These are phyloP conservation scores for Phytophthora constricta DNA, from an alignment of 352 stramenopile genomes.

Conservation along the genomic window DNA sequence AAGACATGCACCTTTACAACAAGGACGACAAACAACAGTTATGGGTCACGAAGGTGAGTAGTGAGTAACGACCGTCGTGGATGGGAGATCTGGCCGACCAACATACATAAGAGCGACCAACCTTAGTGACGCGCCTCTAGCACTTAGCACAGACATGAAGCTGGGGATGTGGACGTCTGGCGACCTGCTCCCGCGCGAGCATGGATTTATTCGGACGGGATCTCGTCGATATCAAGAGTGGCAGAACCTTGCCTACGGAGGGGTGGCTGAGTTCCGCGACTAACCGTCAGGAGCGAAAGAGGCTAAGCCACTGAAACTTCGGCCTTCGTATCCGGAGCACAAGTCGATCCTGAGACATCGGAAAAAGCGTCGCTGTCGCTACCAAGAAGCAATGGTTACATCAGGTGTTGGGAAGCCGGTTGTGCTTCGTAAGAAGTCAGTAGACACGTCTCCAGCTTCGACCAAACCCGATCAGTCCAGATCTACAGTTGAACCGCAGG, in stretches of 20 bases:
- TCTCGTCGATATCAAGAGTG: slow-evolving; percentile 1
- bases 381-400: no score
- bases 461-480: no score
- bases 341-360: no score
- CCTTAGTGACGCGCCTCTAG: neutral
- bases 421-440: no score
- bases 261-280: neutral
- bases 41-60: neutral
- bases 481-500: no score
- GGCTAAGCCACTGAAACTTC: neutral
- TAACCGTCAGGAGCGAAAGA: neutral
- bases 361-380: no score
- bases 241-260: slow-evolving; percentile 2
- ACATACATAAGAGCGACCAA: neutral
- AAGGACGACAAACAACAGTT: neutral
- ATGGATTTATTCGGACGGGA: slow-evolving; percentile 2
- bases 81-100: neutral
- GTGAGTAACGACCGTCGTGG: neutral
- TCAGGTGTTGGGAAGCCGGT: no score
- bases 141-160: neutral
- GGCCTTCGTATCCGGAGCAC: neutral
- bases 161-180: neutral
- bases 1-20: neutral
- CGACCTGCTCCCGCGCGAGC: neutral
- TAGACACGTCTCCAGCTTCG: no score